Base-by-base conservation (phyloP, 306 rosid species). In the Pachyrhizus erosus region DNA sequence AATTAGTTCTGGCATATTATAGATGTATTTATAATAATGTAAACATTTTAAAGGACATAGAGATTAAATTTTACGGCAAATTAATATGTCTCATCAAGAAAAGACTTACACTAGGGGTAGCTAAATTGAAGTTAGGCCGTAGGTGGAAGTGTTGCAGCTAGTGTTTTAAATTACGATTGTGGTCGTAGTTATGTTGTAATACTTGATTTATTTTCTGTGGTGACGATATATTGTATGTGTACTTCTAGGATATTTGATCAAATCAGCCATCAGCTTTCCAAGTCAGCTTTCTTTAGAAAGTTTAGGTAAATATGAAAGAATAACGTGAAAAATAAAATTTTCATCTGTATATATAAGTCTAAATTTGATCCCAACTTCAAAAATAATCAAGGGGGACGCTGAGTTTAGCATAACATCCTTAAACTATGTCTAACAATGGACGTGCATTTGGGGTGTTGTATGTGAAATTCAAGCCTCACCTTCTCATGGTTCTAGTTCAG, bases 381-480 rank as follows among this genome's bases (percentile, higher is more conserved):
- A 79, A 71, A 17, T 31, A 84, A 73, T 13, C 81, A 79, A 20
- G 66, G 29, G 27, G 66, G 29, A 57, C 51, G 40, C 17, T 9
- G 17, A 51, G 54, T 68, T 37, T 7, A 69, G 57, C 82, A 6
- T 29, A 76, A 72, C 73, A 51, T 79, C 75, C 61, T 60, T 62
- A 67, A 76, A 55, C 68, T 37, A 83, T 86, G 90, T 60, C 86
- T 61, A 48, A 60, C 11, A 74, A 34, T 51, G 82, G 67, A 48
- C 1, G 40, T 37, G 74, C 65, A 79, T 61, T 48, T 73, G 60
- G 29, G 51, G n/a, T 70, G 78, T 18, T 55, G 40, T 85, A 6
- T 68, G 37, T 60, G 73, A 87, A 76, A 67, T 87, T 83, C 64
- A 89, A 48, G 85, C 85, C 80, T 23, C 89, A 87, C 76, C 20